These are phyloP conservation scores for Tylopilus felleus DNA, from an alignment of 768 basidiomycete species.

Conservation along the genomic window DNA sequence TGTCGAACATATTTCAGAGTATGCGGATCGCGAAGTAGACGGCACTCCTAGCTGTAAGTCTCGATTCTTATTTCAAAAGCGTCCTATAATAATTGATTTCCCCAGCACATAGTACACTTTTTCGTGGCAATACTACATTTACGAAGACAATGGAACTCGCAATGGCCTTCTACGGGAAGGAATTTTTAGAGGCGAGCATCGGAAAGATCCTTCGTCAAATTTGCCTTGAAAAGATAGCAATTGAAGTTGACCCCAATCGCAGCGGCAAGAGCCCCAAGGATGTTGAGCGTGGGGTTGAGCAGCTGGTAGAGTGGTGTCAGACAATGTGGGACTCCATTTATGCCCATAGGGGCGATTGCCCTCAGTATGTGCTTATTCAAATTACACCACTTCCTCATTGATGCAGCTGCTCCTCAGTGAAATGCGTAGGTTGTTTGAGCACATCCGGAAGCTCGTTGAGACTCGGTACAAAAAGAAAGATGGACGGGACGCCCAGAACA, in stretches of 20 bases:
- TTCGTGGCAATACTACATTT: conserved; percentile 62
- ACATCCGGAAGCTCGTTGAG: conserved; percentile 71
- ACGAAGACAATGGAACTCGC: conserved; percentile 76
- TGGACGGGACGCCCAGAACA: conserved; percentile 40
- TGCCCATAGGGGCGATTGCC: conserved; percentile 67
- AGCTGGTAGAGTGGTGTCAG: conserved; percentile 72
- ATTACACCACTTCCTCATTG: conserved; percentile 1
- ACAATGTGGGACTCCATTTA: conserved; percentile 84
- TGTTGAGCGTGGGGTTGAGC: conserved; percentile 62
- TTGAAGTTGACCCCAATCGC: conserved; percentile 80
- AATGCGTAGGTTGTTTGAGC: conserved; percentile 64
- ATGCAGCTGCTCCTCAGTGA: conserved; percentile 46
- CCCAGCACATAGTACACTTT: conserved; percentile 72
- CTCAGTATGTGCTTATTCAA: conserved; percentile 49
- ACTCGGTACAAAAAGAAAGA: conserved; percentile 50
- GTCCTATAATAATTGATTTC: conserved; percentile 1
- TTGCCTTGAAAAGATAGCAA: conserved; percentile 66
- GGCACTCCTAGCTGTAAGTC: conserved; percentile 60
- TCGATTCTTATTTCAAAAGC: not conserved
- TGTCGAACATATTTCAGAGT: conserved; percentile 65
- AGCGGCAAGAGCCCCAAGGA: conserved; percentile 59
- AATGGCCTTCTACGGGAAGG: conserved; percentile 79
- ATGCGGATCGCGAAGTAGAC: conserved; percentile 69
- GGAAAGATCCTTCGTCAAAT: conserved; percentile 67
- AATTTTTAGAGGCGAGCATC: conserved; percentile 77